Percentiles rank a stretch among this genome's conserved stretches.
These are phyloP conservation scores for Claviceps cyperi DNA, from an alignment of 2,329 filamentous ascomycete genomes.

Conservation along the genomic window DNA sequence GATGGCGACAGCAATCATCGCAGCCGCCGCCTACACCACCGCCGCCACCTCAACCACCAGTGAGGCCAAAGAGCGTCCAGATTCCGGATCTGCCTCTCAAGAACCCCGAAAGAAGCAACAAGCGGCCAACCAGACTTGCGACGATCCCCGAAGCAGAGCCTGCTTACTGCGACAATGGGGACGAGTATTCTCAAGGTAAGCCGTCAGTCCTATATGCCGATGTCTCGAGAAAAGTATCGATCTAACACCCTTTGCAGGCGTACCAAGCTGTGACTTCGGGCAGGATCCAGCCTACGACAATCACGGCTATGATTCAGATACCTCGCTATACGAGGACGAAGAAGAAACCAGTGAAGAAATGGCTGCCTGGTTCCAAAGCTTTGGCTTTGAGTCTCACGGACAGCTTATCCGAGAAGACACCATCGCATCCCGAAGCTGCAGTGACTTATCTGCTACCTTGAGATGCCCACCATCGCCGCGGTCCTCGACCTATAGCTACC, in stretches of 20 bases:
- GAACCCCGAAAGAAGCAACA: conserved; percentile 17
- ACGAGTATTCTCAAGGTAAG: neutral
- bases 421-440: neutral
- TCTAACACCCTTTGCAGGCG: neutral
- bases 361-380: conserved; percentile 34
- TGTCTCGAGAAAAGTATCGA: neutral
- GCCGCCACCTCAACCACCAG: too few species aligned
- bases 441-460: neutral
- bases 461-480: conserved; percentile 9
- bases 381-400: conserved; percentile 31
- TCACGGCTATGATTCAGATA: neutral
- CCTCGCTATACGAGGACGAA: conserved; percentile 21
- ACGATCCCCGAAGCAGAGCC: conserved; percentile 4
- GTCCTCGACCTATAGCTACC: conserved; percentile 1
- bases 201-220: neutral
- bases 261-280: neutral
- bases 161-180: neutral
- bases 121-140: conserved; percentile 21
- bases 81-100: neutral
- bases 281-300: neutral
- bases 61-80: conserved; percentile 12
- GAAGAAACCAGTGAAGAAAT: conserved; percentile 32
- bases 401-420: conserved; percentile 19
- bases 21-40: too few species aligned
- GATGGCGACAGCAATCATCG: too few species aligned